Evolutionary conservation across 805 yeast genomes (phyloP), one percentile per base, ranked within the genome.

Genomic region (Wickerhamiella vanderwaltii): DNA sequence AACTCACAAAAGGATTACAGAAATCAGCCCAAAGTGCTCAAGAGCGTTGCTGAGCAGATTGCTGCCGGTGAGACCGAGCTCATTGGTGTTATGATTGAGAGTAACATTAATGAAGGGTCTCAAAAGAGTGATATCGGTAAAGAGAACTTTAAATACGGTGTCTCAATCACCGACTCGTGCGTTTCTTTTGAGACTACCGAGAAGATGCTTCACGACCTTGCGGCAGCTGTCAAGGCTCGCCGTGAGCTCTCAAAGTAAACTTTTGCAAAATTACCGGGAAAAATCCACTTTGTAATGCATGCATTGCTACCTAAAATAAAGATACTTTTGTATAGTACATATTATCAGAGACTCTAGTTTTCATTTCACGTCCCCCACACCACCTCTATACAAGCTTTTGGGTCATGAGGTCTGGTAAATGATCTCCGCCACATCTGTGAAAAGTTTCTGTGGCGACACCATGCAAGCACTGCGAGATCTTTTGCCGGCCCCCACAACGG

Each of bases 101-200:
- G 91, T 25, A 75, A 88, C 63, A 77, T 88, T 60, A 75, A 77
- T 57, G 96, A 81, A 63, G 98, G 98, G 53, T 79, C 78, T 63
- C 98, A 88, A 65, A 68, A 72, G 51, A 80, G 82, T 52, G 86
- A 93, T 39, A 45, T 41, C 26, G 77, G 75, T 37, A 72, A 72
- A 54, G 66, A 66, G 7, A 75, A 74, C 43, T 68, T 86, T 59
- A 75, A 81, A 59, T 84, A 87, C 69, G 98, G 98, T 63, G 94
- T 87, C 49, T 81, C 94, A 46, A 86, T 91, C 62, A 91, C 98
- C 47, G 98, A 91, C 63, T 95, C 91, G 22, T 91, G 98, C 70
- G 94, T 91, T 43, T 70, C 79, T 47, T 86, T 94, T 85, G 94
- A 84, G 48, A 71, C 82, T 43, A 91, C 98, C 41, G 91, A 73